Percentiles rank a stretch among this genome's conserved stretches.
phyloP scores from a whole-genome alignment of 441 rosid genomes.

The Adansonia gregorii region DNA sequence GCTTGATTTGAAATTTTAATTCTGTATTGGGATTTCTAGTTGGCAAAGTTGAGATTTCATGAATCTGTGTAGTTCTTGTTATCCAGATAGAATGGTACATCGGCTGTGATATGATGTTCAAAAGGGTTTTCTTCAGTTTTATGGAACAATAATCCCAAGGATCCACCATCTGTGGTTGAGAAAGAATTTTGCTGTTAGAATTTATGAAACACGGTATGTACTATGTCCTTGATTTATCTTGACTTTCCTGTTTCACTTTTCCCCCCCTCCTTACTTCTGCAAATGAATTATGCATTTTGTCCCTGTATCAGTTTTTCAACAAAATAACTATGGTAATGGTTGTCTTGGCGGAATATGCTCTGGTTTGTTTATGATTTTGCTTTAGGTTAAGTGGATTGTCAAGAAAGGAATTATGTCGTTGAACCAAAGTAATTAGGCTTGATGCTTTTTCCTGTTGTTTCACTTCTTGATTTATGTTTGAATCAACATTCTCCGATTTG shows the following conservation, averaged over 20 bases:
- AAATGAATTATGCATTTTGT: slow-evolving; percentile 14
- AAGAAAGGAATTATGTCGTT: slow-evolving; percentile 14
- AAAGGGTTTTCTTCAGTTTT: slow-evolving; percentile 27
- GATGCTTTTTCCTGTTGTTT: slow-evolving; percentile 1
- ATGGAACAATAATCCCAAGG: slow-evolving; percentile 24
- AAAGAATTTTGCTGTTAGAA: slow-evolving; percentile 30
- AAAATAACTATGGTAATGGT: not conserved
- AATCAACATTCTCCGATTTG: slow-evolving; percentile 12
- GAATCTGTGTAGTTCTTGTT: slow-evolving; percentile 16
- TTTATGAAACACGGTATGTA: slow-evolving; percentile 33
- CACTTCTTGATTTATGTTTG: not conserved
- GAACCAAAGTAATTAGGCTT: slow-evolving; percentile 1
- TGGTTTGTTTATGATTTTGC: slow-evolving; percentile 10
- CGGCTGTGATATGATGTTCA: slow-evolving; percentile 17
- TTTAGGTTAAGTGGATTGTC: slow-evolving; percentile 10
- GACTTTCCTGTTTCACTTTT: slow-evolving; percentile 2
- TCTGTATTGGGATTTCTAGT: slow-evolving; percentile 26
- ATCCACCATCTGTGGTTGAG: slow-evolving; percentile 27
- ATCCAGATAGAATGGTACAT: slow-evolving; percentile 14
- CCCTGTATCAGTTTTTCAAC: not conserved
- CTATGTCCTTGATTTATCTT: slow-evolving; percentile 14
- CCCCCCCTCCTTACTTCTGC: not conserved
- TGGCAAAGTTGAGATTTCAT: slow-evolving; percentile 21
- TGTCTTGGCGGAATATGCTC: not conserved
- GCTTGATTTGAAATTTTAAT: slow-evolving; percentile 23